Base-by-base conservation (phyloP, 306 rosid species). In the Clitoria ternatea region DNA sequence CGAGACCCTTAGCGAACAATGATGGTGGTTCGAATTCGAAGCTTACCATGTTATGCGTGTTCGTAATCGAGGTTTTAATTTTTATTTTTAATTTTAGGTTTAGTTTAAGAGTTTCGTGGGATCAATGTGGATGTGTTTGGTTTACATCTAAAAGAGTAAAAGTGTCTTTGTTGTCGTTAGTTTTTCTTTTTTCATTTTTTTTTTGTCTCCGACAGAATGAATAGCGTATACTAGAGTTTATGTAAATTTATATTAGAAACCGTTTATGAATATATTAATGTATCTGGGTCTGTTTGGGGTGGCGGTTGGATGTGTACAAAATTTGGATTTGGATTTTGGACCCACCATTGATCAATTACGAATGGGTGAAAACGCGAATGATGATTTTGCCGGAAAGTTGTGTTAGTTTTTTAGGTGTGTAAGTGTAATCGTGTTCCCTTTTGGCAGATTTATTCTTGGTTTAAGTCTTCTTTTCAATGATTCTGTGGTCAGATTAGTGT, bases 1-100 rank as follows among this genome's bases (percentile, higher is more conserved):
- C 17, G 91, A 84, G 66, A 56, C 69, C 50, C 72, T 78, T 5
- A 45, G 83, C 42, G 87, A 84, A 3, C 86, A 81, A 50, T 87
- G 75, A 73, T n/a, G 6, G 7, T 30, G 57, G 5, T 49, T 40
- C 2, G 73, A 37, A 22, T 18, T 39, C 14, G 37, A 24, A 15
- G n/a, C n/a, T n/a, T n/a, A n/a, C n/a, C n/a, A n/a, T n/a, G n/a
- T n/a, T n/a, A n/a, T n/a, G n/a, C n/a, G n/a, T n/a, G n/a, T n/a
- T n/a, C n/a, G n/a, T n/a, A n/a, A n/a, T n/a, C n/a, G n/a, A n/a
- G 20, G 0, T 30, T 42, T 22, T n/a, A 14, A 6, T 36, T 1
- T 13, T 18, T n/a, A 7, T 24, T 45, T 4, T 37, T n/a, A 4
- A 8, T 37, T 56, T 74, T 36, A 55, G 66, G 33, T 17, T 42